Base-by-base conservation (phyloP, 2,329 filamentous ascomycete species). In the Sordariomycetes sp. region DNA sequence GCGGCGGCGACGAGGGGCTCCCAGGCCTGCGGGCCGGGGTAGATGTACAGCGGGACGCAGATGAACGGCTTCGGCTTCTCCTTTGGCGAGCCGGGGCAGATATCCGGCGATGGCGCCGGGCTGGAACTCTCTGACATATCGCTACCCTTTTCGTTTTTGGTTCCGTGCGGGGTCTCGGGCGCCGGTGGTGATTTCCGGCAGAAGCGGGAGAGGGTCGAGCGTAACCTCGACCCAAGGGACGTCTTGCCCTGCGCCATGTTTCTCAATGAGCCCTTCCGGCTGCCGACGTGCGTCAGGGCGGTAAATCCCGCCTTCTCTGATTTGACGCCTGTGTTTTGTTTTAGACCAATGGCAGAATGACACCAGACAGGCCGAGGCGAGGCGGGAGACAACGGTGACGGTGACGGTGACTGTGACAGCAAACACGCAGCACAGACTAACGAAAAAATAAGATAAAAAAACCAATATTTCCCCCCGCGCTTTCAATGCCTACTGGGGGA, bases 1-100 rank as follows among this genome's bases (percentile, higher is more conserved):
- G 63, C 65, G 2, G 65, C 63, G 35, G 56, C 25, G 36, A 65
- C 60, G 24, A 69, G 62, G 17, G 66, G 66, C n/a, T 62, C 61
- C 67, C 67, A 69, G 36, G 67, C 61, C 13, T 28, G 54, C 50
- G 63, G 56, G 52, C 60, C 57, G 4, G 67, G 67, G 60, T 69
- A 69, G 39, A 69, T 69, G 66, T 69, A 69, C 24, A 69, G 62
- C 20, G 67, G 67, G 22, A 68, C 57, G 48, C 68, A 59, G 39
- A 68, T 58, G 53, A 67, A 65, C 4, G 63, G 62, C 22, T 45
- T 39, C 32, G 7, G 52, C 50, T 24, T 34, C n/a, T 25, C 45
- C 22, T 13, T 42, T n/a, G 39, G 22, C 42, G 36, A 17, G 39
- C 13, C 22, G 53, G 28, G n/a, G 12, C 45, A 39, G 20, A 17